phyloP scores from a whole-genome alignment of 345 rosid species.

The Hibiscus trionum region DNA sequence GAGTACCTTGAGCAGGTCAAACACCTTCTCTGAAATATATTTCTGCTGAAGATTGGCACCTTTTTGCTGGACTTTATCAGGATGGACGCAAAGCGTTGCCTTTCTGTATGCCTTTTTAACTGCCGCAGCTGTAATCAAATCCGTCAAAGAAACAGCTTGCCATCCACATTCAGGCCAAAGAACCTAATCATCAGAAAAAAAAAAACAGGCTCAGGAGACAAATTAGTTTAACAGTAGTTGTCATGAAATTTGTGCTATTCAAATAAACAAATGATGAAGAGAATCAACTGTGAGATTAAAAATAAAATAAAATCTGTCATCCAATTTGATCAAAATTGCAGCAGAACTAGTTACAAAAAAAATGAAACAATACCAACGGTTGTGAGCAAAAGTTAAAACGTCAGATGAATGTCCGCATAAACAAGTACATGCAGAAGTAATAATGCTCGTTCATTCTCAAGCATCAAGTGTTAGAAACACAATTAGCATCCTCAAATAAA shows the following conservation, averaged over 20 bases:
- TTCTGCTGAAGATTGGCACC: conserved; percentile 97
- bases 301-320: not conserved
- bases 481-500: not conserved
- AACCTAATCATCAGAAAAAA: conserved; percentile 41
- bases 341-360: not conserved
- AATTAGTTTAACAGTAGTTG: not conserved
- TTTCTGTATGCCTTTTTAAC: conserved; percentile 87
- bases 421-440: not conserved
- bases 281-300: not conserved
- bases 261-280: not conserved
- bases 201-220: conserved; percentile 6
- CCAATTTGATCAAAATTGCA: not conserved
- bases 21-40: conserved; percentile 91
- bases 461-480: not conserved
- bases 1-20: conserved; percentile 90
- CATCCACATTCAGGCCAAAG: conserved; percentile 99
- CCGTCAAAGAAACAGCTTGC: conserved; percentile 92
- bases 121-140: conserved; percentile 69
- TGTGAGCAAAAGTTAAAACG: not conserved
- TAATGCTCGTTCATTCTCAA: not conserved
- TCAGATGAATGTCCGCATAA: not conserved
- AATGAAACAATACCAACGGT: not conserved
- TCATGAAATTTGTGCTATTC: not conserved
- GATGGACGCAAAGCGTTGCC: conserved; percentile 93
- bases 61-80: conserved; percentile 97